Evolutionary conservation across 1,284 basidiomycete species (phyloP).

Genomic region (Stereum hirsutum): DNA sequence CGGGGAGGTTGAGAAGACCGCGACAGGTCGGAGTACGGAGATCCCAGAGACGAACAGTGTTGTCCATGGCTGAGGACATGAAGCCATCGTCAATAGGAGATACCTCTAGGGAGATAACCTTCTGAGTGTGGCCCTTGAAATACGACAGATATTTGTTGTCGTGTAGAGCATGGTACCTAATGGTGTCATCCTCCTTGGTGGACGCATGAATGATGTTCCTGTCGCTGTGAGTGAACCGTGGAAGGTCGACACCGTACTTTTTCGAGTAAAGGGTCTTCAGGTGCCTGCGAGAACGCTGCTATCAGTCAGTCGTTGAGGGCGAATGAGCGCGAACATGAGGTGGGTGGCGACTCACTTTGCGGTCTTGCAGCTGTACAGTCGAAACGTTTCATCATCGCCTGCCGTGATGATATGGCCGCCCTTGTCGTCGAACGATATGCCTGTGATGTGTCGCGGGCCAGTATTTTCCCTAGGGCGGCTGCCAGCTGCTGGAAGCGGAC

Average conservation of each 20-base stretch:
- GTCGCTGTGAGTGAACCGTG: constrained; percentile 89
- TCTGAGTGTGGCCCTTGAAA: constrained; percentile 88
- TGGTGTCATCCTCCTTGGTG: constrained; percentile 91
- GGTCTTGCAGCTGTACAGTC: constrained; percentile 80
- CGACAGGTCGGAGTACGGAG: constrained; percentile 73
- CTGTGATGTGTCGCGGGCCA: constrained; percentile 64
- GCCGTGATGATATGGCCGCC: constrained; percentile 85
- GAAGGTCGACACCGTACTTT: constrained; percentile 94
- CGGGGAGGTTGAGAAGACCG: constrained; percentile 63
- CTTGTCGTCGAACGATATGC: constrained; percentile 84
- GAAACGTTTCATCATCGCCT: constrained; percentile 89
- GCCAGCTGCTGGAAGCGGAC: constrained; percentile 39
- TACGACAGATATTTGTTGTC: constrained; percentile 96
- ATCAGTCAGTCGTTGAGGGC: constrained; percentile 19
- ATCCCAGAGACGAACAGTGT: constrained; percentile 96
- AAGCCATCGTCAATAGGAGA: constrained; percentile 94
- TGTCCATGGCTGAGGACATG: constrained; percentile 90
- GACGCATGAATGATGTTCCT: constrained; percentile 85
- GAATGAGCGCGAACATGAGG: constrained; percentile 11
- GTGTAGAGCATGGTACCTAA: constrained; percentile 91
- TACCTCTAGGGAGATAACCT: constrained; percentile 86
- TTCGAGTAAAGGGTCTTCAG: constrained; percentile 81
- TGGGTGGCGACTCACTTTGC: constrained; percentile 73
- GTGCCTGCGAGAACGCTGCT: constrained; percentile 33
- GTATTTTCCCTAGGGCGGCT: constrained; percentile 28